A percentile compares a stretch with the other conserved stretches of the same genome.
phyloP scores from a whole-genome alignment of 148 eudicot species.

The Fagopyrum esculentum region DNA sequence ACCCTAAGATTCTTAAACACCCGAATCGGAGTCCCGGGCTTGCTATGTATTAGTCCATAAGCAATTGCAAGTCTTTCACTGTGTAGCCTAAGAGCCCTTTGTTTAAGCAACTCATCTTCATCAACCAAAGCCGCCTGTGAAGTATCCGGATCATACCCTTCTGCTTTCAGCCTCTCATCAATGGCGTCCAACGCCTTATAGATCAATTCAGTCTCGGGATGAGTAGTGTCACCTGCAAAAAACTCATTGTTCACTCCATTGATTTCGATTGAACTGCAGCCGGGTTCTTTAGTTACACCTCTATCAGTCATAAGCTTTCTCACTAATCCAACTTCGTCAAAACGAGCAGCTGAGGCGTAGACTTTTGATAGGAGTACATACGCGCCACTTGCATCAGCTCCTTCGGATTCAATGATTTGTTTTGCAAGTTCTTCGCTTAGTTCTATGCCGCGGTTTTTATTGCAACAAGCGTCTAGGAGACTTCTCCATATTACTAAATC shows the following conservation, averaged over 20 bases:
- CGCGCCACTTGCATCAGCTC: slow-evolving; percentile 37
- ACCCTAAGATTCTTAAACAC: slow-evolving; percentile 63
- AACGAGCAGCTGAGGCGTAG: slow-evolving; percentile 56
- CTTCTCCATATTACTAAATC: slow-evolving; percentile 76
- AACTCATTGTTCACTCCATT: slow-evolving; percentile 53
- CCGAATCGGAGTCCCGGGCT: slow-evolving; percentile 57
- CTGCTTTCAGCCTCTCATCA: slow-evolving; percentile 30
- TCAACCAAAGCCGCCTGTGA: slow-evolving; percentile 57
- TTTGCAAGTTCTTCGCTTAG: slow-evolving; percentile 55
- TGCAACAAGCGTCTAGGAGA: slow-evolving; percentile 69
- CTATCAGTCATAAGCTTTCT: slow-evolving; percentile 57
- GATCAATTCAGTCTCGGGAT: slow-evolving; percentile 45
- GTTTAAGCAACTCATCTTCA: slow-evolving; percentile 35
- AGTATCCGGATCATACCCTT: slow-evolving; percentile 41
- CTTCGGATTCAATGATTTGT: slow-evolving; percentile 45
- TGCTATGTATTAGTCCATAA: slow-evolving; percentile 44
- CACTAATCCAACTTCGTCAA: slow-evolving; percentile 62
- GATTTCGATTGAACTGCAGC: slow-evolving; percentile 65
- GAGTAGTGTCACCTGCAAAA: slow-evolving; percentile 61
- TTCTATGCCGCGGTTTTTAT: slow-evolving; percentile 41
- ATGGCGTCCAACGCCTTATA: slow-evolving; percentile 36
- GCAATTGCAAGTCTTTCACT: slow-evolving; percentile 80
- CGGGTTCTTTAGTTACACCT: slow-evolving; percentile 64
- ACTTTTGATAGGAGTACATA: slow-evolving; percentile 65
- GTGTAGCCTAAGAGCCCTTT: slow-evolving; percentile 40